These are phyloP conservation scores for Agaricales sp. DNA, from an alignment of 1,284 basidiomycete species.

Conservation along the genomic window DNA sequence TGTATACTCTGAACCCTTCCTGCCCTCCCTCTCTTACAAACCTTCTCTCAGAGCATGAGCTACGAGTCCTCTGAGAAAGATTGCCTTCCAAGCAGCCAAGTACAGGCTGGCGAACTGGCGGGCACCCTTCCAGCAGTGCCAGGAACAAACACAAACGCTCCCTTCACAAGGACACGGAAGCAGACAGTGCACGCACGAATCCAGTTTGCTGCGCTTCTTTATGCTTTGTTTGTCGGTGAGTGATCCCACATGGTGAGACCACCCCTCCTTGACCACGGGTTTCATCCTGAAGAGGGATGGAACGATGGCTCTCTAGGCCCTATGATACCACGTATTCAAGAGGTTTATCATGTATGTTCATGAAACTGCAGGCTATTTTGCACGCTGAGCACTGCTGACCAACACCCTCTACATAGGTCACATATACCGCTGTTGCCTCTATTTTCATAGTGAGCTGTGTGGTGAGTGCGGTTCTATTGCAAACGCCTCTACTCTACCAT, in stretches of 20 bases:
- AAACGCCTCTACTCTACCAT: background rate
- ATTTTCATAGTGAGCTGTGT: background rate
- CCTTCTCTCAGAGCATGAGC: too few species aligned
- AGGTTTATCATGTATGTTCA: slow-evolving; percentile 10
- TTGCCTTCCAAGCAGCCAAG: too few species aligned
- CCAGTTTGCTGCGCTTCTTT: background rate
- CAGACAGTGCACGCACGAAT: too few species aligned
- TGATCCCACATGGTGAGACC: background rate
- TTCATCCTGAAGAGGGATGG: slow-evolving; percentile 11
- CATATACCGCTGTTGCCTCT: background rate
- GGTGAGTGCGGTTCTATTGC: background rate
- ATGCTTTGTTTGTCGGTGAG: background rate
- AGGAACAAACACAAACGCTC: too few species aligned
- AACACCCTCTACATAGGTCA: background rate
- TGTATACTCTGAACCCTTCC: too few species aligned
- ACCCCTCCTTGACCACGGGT: background rate
- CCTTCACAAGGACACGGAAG: too few species aligned
- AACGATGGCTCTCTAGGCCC: slow-evolving; percentile 12
- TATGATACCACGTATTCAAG: slow-evolving; percentile 10
- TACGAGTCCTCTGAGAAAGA: too few species aligned
- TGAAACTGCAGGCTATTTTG: too few species aligned
- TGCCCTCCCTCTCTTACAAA: too few species aligned
- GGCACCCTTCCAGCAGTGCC: too few species aligned
- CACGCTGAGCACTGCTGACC: background rate
- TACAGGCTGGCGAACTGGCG: too few species aligned